Base-by-base conservation (phyloP, 2,329 filamentous ascomycete genomes). In the Alternaria consortialis region DNA sequence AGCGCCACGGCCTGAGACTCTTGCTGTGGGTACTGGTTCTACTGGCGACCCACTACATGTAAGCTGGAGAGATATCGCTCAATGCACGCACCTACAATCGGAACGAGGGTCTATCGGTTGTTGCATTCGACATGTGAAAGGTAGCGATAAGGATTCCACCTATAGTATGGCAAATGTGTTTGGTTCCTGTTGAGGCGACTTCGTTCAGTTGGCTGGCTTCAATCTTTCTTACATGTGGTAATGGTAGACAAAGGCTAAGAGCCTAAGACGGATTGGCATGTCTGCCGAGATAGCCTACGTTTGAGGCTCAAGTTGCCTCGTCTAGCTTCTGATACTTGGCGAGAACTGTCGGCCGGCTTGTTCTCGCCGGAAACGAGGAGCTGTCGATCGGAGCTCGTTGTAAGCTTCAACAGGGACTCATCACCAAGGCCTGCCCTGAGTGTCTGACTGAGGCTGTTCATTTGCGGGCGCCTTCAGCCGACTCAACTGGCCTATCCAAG, bases 11-110 rank as follows among this genome's bases (percentile, higher is more conserved):
- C 34, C 43, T 47, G 44, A 60, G 60, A 64, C 60, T 56, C 32
- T 55, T 20, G 56, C 58, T 74, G 68, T 74, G 71, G 71, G 58
- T 72, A 73, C 71, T 36, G 50, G n/a, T 32, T 60, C 29, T 61
- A 52, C 50, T 52, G 48, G 50, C 32, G 65, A 56, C 65, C 68
- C 63, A 70, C 69, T 58, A 34, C 54, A n/a, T 54, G 56, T 67
- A 60, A 60, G 62, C 56, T 56, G 56, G 50, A 46, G 52, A 56
- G 54, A 59, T 66, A 62, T 62, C 56, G 63, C 66, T 56, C 57
- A 53, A 64, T 65, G 68, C 63, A 64, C 52, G 60, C 47, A 50
- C 46, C 51, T 51, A 52, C 17, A 44, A 32, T 54, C 42, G 43
- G 29, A 50, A 39, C 37, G 17, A 53, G 46, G 50, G 53, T 34